Percentiles rank a stretch among this genome's conserved stretches.
Evolutionary conservation across 805 yeast genomes (phyloP).

Genomic region (Candida qinlingensis): DNA sequence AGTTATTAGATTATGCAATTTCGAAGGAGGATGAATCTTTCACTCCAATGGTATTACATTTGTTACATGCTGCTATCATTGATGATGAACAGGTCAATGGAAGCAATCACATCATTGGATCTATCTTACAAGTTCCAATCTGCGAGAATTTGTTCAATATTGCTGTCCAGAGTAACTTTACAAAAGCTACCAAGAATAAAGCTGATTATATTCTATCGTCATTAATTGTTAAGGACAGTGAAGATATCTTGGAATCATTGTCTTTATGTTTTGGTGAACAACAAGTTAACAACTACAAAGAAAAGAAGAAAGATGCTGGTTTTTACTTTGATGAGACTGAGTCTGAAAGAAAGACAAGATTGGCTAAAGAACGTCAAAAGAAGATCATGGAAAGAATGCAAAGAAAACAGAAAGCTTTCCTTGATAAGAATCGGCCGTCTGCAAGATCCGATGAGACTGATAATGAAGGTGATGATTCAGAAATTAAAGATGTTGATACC

Average conservation of each 20-base stretch:
- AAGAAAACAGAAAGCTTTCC: slow-evolving; percentile 71
- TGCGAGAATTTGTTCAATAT: slow-evolving; percentile 50
- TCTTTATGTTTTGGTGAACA: slow-evolving; percentile 53
- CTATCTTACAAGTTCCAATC: slow-evolving; percentile 50
- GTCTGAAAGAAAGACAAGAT: slow-evolving; percentile 45
- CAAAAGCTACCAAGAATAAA: slow-evolving; percentile 43
- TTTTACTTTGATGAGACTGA: slow-evolving; percentile 43
- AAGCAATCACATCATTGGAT: slow-evolving; percentile 33
- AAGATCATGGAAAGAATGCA: slow-evolving; percentile 59
- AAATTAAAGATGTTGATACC: slow-evolving; percentile 25
- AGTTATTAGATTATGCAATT: slow-evolving; percentile 50
- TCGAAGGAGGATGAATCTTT: slow-evolving; percentile 47
- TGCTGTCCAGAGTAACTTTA: slow-evolving; percentile 41
- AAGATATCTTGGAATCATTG: slow-evolving; percentile 45
- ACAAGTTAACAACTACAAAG: slow-evolving; percentile 44
- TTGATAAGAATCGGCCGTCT: slow-evolving; percentile 40
- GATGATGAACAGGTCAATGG: slow-evolving; percentile 45
- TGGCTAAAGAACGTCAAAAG: slow-evolving; percentile 59
- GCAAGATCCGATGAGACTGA: slow-evolving; percentile 32
- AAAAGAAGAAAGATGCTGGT: slow-evolving; percentile 37
- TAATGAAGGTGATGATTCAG: slow-evolving; percentile 25
- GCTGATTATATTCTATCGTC: slow-evolving; percentile 53
- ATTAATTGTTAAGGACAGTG: slow-evolving; percentile 43
- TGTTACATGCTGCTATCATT: slow-evolving; percentile 57
- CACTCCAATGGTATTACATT: slow-evolving; percentile 57